Conservation (phyloP, 2,329 filamentous ascomycete genomes). For the Microdochium nivale region DNA sequence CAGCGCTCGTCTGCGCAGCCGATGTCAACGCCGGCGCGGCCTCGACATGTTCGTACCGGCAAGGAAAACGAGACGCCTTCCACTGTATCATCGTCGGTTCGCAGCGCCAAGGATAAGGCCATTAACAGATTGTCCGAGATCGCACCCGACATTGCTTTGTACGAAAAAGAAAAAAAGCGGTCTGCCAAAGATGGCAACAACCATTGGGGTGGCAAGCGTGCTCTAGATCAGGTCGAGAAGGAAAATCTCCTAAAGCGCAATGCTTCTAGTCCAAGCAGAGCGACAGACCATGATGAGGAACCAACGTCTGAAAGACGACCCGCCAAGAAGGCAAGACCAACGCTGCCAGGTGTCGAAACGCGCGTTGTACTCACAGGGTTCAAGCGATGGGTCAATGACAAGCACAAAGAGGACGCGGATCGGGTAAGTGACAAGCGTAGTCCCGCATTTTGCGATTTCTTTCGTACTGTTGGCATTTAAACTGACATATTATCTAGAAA, state of each 20-base stretch:
- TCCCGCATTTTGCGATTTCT: conserved; percentile 1
- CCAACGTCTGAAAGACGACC: conserved; percentile 43
- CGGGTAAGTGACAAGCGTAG: conserved; percentile 47
- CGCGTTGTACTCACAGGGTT: conserved; percentile 79
- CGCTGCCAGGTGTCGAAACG: conserved; percentile 58
- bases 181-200: conserved; percentile 35
- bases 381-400: conserved; percentile 67
- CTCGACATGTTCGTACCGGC: conserved; percentile 43
- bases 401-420: conserved; percentile 69
- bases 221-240: conserved; percentile 49
- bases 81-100: conserved; percentile 56
- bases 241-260: conserved; percentile 24
- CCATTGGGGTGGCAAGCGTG: conserved; percentile 55
- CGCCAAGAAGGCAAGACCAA: conserved; percentile 53
- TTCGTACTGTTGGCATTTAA: conserved; percentile 7
- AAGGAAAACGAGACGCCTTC: conserved; percentile 83
- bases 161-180: conserved; percentile 89
- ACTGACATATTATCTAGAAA: conserved; percentile 41
- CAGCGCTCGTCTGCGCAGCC: conserved; percentile 10
- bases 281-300: conserved; percentile 29
- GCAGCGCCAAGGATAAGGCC: conserved; percentile 83
- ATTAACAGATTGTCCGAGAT: conserved; percentile 66
- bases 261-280: conserved; percentile 27
- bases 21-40: conserved; percentile 31
- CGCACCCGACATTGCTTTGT: conserved; percentile 78